Conservation (phyloP, 2,329 filamentous ascomycete genomes). For the Penicillium aurantiogriseum region DNA sequence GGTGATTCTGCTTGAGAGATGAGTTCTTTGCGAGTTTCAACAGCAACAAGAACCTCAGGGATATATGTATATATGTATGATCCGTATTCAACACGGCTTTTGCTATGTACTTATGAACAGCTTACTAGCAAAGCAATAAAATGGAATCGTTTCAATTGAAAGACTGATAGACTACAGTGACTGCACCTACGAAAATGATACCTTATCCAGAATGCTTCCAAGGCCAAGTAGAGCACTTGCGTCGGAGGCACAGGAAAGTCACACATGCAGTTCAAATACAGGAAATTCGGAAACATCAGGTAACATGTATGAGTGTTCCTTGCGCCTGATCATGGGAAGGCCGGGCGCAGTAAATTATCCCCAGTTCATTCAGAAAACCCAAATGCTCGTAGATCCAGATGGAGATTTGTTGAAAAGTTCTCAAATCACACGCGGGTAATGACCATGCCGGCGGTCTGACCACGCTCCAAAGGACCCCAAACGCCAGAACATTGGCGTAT, state of each 20-base stretch:
- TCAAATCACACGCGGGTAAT: slow-evolving; percentile 1
- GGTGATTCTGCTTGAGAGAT: neutral
- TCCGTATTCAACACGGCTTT: slow-evolving; percentile 10
- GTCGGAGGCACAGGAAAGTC: neutral
- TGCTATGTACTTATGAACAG: neutral
- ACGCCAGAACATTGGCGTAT: neutral
- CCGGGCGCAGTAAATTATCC: neutral
- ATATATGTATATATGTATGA: neutral
- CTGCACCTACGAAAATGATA: neutral
- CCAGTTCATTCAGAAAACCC: neutral
- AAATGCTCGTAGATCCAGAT: neutral
- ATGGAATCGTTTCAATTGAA: neutral
- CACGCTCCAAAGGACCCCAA: neutral
- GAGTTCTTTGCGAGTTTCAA: slow-evolving; percentile 17
- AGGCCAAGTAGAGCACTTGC: neutral
- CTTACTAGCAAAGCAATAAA: neutral
- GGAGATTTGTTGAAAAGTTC: neutral
- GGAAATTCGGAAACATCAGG: neutral
- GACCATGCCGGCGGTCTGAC: neutral
- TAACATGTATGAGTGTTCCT: slow-evolving; percentile 1
- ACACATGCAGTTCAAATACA: neutral
- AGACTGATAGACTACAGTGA: neutral
- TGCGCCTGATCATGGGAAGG: neutral
- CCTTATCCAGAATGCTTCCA: neutral
- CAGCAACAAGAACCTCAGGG: slow-evolving; percentile 10